These are phyloP conservation scores for Blastomyces silverae DNA, from an alignment of 2,329 filamentous ascomycete genomes.

Conservation along the genomic window DNA sequence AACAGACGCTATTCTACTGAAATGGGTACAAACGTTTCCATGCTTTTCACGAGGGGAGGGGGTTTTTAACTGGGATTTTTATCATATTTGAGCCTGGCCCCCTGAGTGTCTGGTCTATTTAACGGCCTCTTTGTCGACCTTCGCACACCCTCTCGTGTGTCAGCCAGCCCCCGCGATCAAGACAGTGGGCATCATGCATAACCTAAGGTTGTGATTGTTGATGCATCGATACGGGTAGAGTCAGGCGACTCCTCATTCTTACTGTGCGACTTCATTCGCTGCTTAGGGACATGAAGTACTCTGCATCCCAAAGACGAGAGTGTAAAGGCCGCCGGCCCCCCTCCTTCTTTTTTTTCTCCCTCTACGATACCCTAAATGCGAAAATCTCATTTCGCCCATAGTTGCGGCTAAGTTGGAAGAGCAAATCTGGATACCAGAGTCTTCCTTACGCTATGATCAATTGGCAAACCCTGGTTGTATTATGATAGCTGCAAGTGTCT, in stretches of 20 bases:
- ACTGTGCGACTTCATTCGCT: background rate
- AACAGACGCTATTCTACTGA: background rate
- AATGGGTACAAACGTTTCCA: background rate
- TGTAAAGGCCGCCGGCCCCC: background rate
- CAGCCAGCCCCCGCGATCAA: background rate
- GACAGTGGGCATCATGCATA: background rate
- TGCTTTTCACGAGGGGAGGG: background rate
- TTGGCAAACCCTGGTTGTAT: background rate
- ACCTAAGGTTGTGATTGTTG: background rate
- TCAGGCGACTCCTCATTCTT: background rate
- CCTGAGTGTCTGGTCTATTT: background rate
- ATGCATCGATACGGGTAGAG: constrained; percentile 2
- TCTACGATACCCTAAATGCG: background rate
- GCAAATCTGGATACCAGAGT: background rate
- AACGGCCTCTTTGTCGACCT: background rate
- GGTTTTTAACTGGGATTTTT: background rate
- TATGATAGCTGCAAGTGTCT: background rate
- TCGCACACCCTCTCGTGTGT: background rate
- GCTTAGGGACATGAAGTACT: background rate
- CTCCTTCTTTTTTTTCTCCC: too few relatives aligned
- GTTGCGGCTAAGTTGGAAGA: background rate
- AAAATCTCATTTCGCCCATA: background rate
- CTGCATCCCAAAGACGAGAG: background rate
- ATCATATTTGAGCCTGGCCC: background rate
- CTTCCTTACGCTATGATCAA: background rate